Evolutionary conservation across 139 green algal genomes (phyloP), one percentile per base, ranked within the genome.

Genomic region (Dunaliella sp.): DNA sequence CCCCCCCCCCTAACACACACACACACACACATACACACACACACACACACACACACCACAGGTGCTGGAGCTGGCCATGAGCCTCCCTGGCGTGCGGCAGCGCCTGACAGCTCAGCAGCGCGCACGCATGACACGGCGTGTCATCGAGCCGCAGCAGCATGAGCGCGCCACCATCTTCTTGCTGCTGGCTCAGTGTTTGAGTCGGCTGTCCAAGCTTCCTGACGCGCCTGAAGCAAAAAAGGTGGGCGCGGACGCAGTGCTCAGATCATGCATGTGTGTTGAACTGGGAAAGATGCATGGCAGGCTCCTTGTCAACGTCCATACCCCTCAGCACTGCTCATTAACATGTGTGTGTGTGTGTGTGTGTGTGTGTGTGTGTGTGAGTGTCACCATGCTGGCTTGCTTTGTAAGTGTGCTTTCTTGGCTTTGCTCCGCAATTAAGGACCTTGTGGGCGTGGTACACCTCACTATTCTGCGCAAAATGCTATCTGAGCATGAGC

Each of bases 211-310:
- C 83, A 92, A 92, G 83, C 74, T 93, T 26, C 85, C 88, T 0
- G 93, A 97, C 59, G 89, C 94, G 57, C 90, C 91, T 21, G 93
- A 97, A 87, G 93, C 94, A 1, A 93, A 90, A 35, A 96, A 96
- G 89, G 88, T 95, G 36, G 76, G 72, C 37, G 25, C 24, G 37
- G 35, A 2, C 38, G 31, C 36, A 34, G 16, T 21, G 3, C 48
- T 38, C 16, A 7, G 2, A 38, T 81, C 2, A 48, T 38, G 2
- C n/a, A n/a, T n/a, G n/a, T n/a, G n/a, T n/a, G n/a, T n/a, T n/a
- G n/a, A n/a, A n/a, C n/a, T n/a, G n/a, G n/a, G n/a, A n/a, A n/a
- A n/a, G n/a, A n/a, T n/a, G n/a, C n/a, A n/a, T n/a, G n/a, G n/a
- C n/a, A n/a, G n/a, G n/a, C n/a, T n/a, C n/a, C n/a, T n/a, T n/a